Percentiles rank a stretch among this genome's conserved stretches.
phyloP scores from a whole-genome alignment of 2,329 filamentous ascomycete species.

The Tricladium varicosporioides region DNA sequence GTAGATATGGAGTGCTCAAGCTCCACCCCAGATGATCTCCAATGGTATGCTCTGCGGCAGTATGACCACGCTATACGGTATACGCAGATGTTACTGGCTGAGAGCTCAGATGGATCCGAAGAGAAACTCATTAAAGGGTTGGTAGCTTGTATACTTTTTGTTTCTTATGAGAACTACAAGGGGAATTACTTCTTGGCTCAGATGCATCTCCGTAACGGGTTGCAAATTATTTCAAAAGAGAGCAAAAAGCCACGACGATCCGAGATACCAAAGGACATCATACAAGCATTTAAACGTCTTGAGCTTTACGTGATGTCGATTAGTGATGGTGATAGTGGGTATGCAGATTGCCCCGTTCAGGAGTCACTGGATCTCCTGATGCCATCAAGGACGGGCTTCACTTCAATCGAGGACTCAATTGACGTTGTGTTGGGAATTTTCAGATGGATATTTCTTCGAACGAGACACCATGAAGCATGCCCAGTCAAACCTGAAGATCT shows the following conservation, averaged over 20 bases:
- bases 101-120: slow-evolving; percentile 7
- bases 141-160: slow-evolving; percentile 16
- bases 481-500: slow-evolving; percentile 3
- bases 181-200: slow-evolving; percentile 7
- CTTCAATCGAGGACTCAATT: slow-evolving; percentile 7
- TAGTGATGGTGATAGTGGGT: neutral
- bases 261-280: slow-evolving; percentile 11
- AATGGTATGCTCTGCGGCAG: slow-evolving; percentile 6
- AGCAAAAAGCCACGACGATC: neutral
- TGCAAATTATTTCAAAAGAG: slow-evolving; percentile 9
- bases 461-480: slow-evolving; percentile 2
- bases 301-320: slow-evolving; percentile 13
- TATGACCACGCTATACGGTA: slow-evolving; percentile 13
- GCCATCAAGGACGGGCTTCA: neutral
- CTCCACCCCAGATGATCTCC: neutral
- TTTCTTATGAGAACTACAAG: slow-evolving; percentile 16
- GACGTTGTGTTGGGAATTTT: slow-evolving; percentile 6
- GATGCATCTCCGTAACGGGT: slow-evolving; percentile 15
- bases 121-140: slow-evolving; percentile 12
- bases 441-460: slow-evolving; percentile 10
- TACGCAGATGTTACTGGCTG: slow-evolving; percentile 9
- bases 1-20: neutral
- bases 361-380: neutral
- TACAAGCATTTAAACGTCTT: slow-evolving; percentile 10
- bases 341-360: slow-evolving; percentile 2